Base-by-base conservation (phyloP, 768 basidiomycete species). In the Lactarius pseudohatsudake region DNA sequence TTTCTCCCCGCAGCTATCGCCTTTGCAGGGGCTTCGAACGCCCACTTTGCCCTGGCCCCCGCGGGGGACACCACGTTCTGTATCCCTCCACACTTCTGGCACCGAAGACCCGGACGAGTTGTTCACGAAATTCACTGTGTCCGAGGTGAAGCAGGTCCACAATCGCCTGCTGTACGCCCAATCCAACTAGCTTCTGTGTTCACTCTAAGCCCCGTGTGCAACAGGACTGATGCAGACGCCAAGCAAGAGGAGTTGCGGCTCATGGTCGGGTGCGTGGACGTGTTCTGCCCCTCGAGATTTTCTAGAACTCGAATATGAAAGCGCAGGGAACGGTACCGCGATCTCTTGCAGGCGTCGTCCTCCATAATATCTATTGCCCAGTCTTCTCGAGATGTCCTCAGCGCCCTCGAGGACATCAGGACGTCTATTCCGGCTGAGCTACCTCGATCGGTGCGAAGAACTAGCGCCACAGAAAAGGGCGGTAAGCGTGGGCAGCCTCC, bases 191-290 rank as follows among this genome's bases (percentile, higher is more conserved):
- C 40, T 30, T 45, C 34, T 36, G 36, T 28, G n/a, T 58, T 57
- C 30, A 57, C 66, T 62, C 57, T 61, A 47, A 43, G 41, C 54
- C 11, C 13, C 40, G 28, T 50, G 18, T 62, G 58, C 28, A 68
- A 63, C 40, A 60, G 69, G 60, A 32, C 64, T 59, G 92, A 94
- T 78, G 92, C 92, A 0, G 90, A 93, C 73, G 88, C 86, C 54
- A 94, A 94, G 76, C 90, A 92, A 72, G 90, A 94, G 74, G 92
- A 94, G 73, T 82, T 94, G 54, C 84, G 92, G 72, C 80, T 91
- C 55, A 94, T 94, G 92, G 92, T 94, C 77, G 92, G 92, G 92
- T 94, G 79, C 84, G 92, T 88, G 69, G 54, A 65, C 40, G 57
- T 64, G 20, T 65, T 20, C 32, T 57, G 15, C 43, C 32, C 40